These are phyloP conservation scores for Eimeria mitis DNA, from an alignment of 169 alveolate genomes.

Conservation along the genomic window DNA sequence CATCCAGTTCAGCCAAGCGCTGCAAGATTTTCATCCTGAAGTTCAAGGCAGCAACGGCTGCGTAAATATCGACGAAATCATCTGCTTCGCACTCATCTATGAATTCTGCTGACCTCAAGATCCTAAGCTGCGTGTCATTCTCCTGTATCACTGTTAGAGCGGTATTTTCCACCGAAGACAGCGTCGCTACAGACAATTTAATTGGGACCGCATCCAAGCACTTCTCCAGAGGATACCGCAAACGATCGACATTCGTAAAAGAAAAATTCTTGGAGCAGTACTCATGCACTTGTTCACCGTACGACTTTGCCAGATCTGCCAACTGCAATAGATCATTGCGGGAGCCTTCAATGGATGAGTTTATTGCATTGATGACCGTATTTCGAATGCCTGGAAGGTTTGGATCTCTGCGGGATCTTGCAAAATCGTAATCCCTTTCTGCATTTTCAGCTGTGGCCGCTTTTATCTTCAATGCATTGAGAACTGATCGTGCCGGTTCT, in stretches of 20 bases:
- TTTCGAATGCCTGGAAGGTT: background rate
- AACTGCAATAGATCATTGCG: background rate
- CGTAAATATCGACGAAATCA: background rate
- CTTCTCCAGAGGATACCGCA: background rate
- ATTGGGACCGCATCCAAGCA: background rate
- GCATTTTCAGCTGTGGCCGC: background rate
- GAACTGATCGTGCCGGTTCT: background rate
- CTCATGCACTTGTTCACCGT: background rate
- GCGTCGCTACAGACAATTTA: background rate
- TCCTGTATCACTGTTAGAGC: background rate
- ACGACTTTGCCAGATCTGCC: background rate
- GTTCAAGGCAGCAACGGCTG: slow-evolving; percentile 12
- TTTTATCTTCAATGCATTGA: background rate
- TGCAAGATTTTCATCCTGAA: background rate
- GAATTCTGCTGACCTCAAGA: background rate
- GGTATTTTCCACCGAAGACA: background rate
- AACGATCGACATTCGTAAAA: background rate
- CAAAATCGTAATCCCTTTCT: background rate
- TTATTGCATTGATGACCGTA: background rate
- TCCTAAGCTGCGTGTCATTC: background rate
- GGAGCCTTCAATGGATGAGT: background rate
- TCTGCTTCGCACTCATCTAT: background rate
- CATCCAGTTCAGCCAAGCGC: background rate
- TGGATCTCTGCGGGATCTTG: background rate
- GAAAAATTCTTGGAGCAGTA: background rate